Base-by-base conservation (phyloP, 495 filamentous ascomycete genomes). In the Pseudomonodictys pantanalensis region DNA sequence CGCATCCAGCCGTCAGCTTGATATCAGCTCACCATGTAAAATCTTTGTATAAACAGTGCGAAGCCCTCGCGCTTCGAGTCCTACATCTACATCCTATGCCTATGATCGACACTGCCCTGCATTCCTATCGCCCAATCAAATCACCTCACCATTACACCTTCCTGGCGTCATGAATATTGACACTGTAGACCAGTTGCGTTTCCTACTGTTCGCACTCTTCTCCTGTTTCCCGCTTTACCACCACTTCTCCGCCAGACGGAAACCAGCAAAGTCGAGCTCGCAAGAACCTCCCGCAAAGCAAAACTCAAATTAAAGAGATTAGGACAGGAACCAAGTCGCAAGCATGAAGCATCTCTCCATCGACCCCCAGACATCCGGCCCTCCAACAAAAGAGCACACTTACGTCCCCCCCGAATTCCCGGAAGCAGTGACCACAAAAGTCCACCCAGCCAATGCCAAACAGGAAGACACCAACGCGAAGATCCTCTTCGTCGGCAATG, bases 401-500 rank as follows among this genome's bases (percentile, higher is more conserved):
- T 12, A 23, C 39, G 22, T 25, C 17, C 41, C 45, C 7, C 17
- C 35, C 12, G 11, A 33, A 2, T 69, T 78, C 4, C 77, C 77
- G 3, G 44, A 61, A 2, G 69, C 73, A 7, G 79, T 76, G 57
- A 64, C 71, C 17, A 73, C 59, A 10, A 78, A 80, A 58, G 41
- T 71, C 11, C 72, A 81, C 60, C 78, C 80, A 9, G 67, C 60
- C 20, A 69, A 59, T 11, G 57, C 68, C 20, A 71, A 69, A 18
- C 55, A 52, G 12, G 56, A 61, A 6, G 73, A 80, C 26, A 29
- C 10, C n/a, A 78, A 79, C 62, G 78, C 77, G 2, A 73, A 73
- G 1, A 30, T 83, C 24, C 73, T 72, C 54, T 89, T 87, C 58
- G 77, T 88, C 44, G 86, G 87, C 32, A 88, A 77, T 0, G 85